Conservation (phyloP, 2,329 filamentous ascomycete genomes). For the Mollisiaceae sp. region DNA sequence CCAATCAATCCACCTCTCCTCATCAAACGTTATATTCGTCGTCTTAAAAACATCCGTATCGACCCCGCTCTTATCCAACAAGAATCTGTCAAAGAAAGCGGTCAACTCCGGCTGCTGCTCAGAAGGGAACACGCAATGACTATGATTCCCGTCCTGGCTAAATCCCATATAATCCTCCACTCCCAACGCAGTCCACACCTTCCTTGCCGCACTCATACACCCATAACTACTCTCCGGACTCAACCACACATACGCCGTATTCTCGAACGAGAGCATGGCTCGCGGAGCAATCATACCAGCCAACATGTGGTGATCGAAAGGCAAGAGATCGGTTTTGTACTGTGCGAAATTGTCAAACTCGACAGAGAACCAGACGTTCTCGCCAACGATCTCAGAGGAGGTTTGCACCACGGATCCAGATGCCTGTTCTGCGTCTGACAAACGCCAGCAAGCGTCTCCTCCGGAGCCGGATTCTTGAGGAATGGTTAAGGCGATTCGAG, state of each 20-base stretch:
- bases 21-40: conserved; percentile 17
- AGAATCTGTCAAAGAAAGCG: conserved; percentile 54
- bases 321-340: background rate
- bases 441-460: conserved; percentile 64
- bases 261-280: conserved; percentile 59
- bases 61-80: conserved; percentile 4
- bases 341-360: background rate
- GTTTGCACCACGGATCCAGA: conserved; percentile 64
- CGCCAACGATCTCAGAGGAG: conserved; percentile 59
- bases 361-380: conserved; percentile 67
- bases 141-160: conserved; percentile 51
- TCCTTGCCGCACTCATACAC: conserved; percentile 57
- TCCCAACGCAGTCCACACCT: conserved; percentile 59
- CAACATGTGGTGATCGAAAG: conserved; percentile 2
- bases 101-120: conserved; percentile 52
- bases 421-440: conserved; percentile 54
- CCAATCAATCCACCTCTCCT: conserved; percentile 11
- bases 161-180: conserved; percentile 57
- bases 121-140: conserved; percentile 54
- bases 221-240: conserved; percentile 57
- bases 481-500: conserved; percentile 62
- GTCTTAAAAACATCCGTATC: conserved; percentile 13
- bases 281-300: conserved; percentile 53
- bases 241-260: conserved; percentile 52
- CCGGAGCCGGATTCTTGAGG: conserved; percentile 66